A percentile compares a stretch with the other conserved stretches of the same genome.
These are phyloP conservation scores for Seiridium cupressi DNA, from an alignment of 2,329 filamentous ascomycete genomes.

Conservation along the genomic window DNA sequence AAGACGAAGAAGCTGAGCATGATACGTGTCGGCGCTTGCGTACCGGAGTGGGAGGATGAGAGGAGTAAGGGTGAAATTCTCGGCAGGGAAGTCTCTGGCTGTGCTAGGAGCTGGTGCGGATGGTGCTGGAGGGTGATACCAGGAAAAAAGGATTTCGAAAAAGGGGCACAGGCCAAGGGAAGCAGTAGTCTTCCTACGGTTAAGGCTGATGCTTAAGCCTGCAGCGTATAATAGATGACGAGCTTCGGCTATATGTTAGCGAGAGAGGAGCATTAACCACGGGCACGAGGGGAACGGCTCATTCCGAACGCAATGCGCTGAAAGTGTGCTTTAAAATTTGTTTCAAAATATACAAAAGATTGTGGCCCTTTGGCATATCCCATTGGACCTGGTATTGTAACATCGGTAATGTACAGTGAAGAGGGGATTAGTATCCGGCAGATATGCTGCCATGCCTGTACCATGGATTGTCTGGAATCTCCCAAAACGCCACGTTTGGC, in stretches of 20 bases:
- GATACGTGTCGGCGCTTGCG: slow-evolving; percentile 77
- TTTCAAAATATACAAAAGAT: slow-evolving; percentile 6
- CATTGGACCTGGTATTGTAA: neutral
- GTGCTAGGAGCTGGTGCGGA: slow-evolving; percentile 80
- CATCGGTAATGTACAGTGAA: neutral
- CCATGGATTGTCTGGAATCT: slow-evolving; percentile 1
- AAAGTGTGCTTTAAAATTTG: neutral
- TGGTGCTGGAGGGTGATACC: slow-evolving; percentile 83
- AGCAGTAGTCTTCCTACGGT: neutral
- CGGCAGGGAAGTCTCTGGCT: slow-evolving; percentile 66
- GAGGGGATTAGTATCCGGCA: slow-evolving; percentile 7
- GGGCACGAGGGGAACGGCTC: neutral
- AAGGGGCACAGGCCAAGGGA: slow-evolving; percentile 7
- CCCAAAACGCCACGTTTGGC: slow-evolving; percentile 5
- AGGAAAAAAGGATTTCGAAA: slow-evolving; percentile 43
- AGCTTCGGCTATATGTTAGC: too few species aligned
- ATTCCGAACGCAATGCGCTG: neutral
- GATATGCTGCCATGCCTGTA: neutral
- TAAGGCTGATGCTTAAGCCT: neutral
- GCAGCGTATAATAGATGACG: too few species aligned
- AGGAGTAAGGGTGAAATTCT: slow-evolving; percentile 64
- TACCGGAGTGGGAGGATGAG: slow-evolving; percentile 84
- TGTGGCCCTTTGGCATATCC: neutral
- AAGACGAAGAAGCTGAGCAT: slow-evolving; percentile 86
- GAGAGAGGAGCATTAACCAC: too few species aligned